Evolutionary conservation across 805 yeast species (phyloP).

Genomic region (Ogataea methylovora): DNA sequence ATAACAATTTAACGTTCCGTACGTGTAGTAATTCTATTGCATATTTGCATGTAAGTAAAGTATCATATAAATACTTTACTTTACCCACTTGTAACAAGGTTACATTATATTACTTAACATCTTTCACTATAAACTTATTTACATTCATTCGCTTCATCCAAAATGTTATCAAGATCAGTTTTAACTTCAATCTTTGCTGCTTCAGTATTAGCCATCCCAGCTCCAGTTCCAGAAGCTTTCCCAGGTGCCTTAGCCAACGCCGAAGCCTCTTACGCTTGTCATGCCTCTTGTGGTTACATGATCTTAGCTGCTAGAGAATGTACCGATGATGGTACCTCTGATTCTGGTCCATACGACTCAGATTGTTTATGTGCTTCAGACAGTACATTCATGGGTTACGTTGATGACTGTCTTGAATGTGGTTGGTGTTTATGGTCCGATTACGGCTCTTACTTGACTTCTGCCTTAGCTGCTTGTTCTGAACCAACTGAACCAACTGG

Average conservation of each 20-base stretch:
- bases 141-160: not conserved
- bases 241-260: constrained; percentile 2
- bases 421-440: constrained; percentile 32
- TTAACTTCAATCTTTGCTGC: not conserved
- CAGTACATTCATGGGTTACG: constrained; percentile 17
- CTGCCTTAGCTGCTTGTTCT: constrained; percentile 8
- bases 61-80: too few relatives aligned
- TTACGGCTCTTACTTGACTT: constrained; percentile 20
- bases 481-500: constrained; percentile 9
- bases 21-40: too few relatives aligned
- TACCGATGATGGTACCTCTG: constrained; percentile 7
- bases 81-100: too few relatives aligned
- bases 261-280: constrained; percentile 25
- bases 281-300: constrained; percentile 27
- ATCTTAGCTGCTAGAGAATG: constrained; percentile 25
- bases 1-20: too few relatives aligned
- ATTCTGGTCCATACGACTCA: constrained; percentile 6
- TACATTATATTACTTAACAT: too few relatives aligned
- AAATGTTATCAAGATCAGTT: constrained; percentile 1
- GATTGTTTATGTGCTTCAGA: constrained; percentile 9
- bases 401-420: constrained; percentile 26
- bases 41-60: too few relatives aligned
- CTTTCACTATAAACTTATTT: not conserved
- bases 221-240: constrained; percentile 1
- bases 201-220: not conserved